phyloP scores from a whole-genome alignment of 2,329 filamentous ascomycete species.

The Monosporascus cannonballus region DNA sequence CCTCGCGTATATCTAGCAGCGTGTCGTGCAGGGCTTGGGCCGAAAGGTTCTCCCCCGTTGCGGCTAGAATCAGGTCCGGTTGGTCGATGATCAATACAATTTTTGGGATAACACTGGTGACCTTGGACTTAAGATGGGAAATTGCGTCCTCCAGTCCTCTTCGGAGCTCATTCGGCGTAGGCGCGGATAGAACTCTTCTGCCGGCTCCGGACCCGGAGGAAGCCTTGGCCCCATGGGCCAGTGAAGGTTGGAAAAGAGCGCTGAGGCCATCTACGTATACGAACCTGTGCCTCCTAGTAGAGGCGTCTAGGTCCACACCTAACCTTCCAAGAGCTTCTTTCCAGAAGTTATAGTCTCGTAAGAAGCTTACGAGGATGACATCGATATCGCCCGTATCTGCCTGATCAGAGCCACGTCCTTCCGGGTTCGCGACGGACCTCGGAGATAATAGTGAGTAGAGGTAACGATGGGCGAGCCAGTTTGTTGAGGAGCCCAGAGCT shows the following conservation, averaged over 20 bases:
- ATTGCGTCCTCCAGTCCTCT: conserved; percentile 34
- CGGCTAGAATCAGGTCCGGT: conserved; percentile 58
- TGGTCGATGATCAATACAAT: conserved; percentile 61
- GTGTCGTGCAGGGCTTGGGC: conserved; percentile 46
- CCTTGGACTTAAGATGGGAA: conserved; percentile 24
- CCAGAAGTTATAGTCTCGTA: conserved; percentile 77
- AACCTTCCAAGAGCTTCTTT: conserved; percentile 61
- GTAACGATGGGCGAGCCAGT: conserved; percentile 59
- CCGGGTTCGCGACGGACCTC: conserved; percentile 1
- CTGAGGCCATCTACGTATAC: conserved; percentile 71
- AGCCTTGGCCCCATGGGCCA: conserved; percentile 8
- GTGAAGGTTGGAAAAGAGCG: conserved; percentile 39
- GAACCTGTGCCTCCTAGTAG: conserved; percentile 54
- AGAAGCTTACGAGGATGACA: conserved; percentile 76
- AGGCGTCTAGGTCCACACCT: conserved; percentile 63
- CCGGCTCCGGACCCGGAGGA: conserved; percentile 3
- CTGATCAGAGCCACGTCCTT: conserved; percentile 17
- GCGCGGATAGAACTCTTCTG: conserved; percentile 22
- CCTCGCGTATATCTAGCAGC: conserved; percentile 57
- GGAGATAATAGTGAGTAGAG: conserved; percentile 39
- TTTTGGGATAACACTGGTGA: conserved; percentile 23
- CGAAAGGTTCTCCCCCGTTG: conserved; percentile 39
- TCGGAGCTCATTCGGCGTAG: conserved; percentile 30
- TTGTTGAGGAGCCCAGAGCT: conserved; percentile 57
- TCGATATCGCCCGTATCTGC: conserved; percentile 31